Base-by-base conservation (phyloP, 495 filamentous ascomycete genomes). In the Hypoxylon trugodes region DNA sequence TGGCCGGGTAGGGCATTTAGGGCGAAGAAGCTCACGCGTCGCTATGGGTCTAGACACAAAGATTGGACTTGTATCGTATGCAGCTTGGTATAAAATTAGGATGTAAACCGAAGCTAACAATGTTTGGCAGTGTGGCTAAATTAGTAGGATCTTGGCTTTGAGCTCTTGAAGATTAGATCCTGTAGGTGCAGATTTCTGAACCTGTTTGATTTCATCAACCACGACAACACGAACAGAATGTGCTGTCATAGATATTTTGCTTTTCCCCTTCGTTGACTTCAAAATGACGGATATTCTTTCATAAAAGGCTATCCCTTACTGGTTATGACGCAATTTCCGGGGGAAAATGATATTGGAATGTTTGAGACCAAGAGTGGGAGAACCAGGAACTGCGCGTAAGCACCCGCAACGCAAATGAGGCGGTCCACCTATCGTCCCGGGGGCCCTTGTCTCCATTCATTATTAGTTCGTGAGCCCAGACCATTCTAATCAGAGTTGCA, bases 291-390 rank as follows among this genome's bases (percentile, higher is more conserved):
- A 15, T 8, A 28, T 41, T 40, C 32, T 3, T 45, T 24, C 6
- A 46, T 15, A 22, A 15, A 24, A n/a, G 9, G 52, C 38, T 33
- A 18, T 48, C 9, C 42, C n/a, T 42, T 49, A 54, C 40, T 18
- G 19, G 35, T 58, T 40, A 65, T 65, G 61, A 65, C 61, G 61
- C 61, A 65, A 59, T 65, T 38, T n/a, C 37, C 37, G 12, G 25
- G 42, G 13, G 35, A 40, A 25, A 15, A 57, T 50, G 51, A 33
- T 28, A 38, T 40, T 40, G 40, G 58, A 54, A 55, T 24, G 40
- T 41, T 25, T 47, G 35, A 45, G 45, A 46, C 30, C 24, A 25
- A 28, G 21, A 45, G 41, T 45, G n/a, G n/a, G n/a, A n/a, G n/a
- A n/a, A 45, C 41, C 25, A 48, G 33, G 28, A 24, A 22, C 55